Evolutionary conservation across 108 stramenopile species (phyloP), one percentile per base, ranked within the genome.

Genomic region (Stephanodiscus triporus): DNA sequence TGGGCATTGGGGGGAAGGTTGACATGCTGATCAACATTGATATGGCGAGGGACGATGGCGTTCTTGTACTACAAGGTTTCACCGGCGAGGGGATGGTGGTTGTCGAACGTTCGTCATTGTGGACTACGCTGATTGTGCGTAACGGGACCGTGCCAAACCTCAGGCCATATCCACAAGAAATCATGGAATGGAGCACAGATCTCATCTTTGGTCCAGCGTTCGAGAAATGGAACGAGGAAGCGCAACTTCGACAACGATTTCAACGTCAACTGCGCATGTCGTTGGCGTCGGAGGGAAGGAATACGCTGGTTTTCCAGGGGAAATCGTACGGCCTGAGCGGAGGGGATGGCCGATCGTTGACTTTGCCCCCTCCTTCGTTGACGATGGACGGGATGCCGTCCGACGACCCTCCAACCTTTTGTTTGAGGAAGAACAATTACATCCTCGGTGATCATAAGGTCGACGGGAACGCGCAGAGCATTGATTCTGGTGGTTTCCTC

Each of bases 41-140:
- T 3, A 53, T 62, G 23, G 87, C 89, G 3, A 76, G 75, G 42
- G 16, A 78, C 37, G 89, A 95, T 43, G 64, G 80, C n/a, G 74
- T 95, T 6, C 37, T 85, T 45, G 82, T 94, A 11, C 45, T 96
- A 27, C 92, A 91, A 66, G 81, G 98, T 55, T 98, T 96, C 83
- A 92, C 91, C 9, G 98, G 98, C 34, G 98, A 96, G 9, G 98
- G 98, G 17, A 98, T 96, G 11, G 98, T 98, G 3, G 92, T 98
- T 0, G 81, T 97, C 56, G 95, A 97, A 82, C 78, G 81, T 27
- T 80, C 80, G 54, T 91, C 89, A 2, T 65, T 97, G 9, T 92
- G 91, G 83, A 89, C 91, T 6, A 91, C 92, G 30, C 75, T 94
- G 27, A 95, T 98, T 70, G 84, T 92, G 9, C 79, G 92, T 34